Base-by-base conservation (phyloP, 2,329 filamentous ascomycete species). In the Fusarium xylarioides region DNA sequence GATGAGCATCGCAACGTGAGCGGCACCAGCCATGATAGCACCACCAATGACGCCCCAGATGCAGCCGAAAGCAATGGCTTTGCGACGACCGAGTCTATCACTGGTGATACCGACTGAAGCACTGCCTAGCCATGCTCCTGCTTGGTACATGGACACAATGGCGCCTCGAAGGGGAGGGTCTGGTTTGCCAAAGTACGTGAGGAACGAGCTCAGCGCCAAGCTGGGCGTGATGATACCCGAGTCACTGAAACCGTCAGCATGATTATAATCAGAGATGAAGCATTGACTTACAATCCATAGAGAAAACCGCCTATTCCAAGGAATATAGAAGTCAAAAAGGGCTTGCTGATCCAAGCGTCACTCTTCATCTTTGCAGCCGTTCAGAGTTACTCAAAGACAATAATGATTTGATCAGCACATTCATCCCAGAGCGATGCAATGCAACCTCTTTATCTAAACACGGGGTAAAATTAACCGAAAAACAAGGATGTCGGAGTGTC, bases 221-320 rank as follows among this genome's bases (percentile, higher is more conserved):
- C 81, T 83, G 3, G 82, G 82, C 0, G 82, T 84, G 52, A 84
- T 83, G 56, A 84, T 84, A 7, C 82, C 82, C 10, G 82, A 84
- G 66, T 84, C 82, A 59, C 82, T 83, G 52, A 44, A 3, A 1
- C 0, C 4, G 5, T 42, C 4, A 52, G 23, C n/a, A 56, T 40
- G 12, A 30, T 30, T 2, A 5, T 1, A 11, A 16, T 10, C 19
- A n/a, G 4, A 4, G 7, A 7, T 19, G 3, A 11, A 11, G 4
- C 7, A 1, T 5, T 16, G 11, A 70, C 80, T 74, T 34, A 82
- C 81, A 78, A 83, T 63, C 82, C 82, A 60, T 83, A 83, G 35
- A 83, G 80, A 59, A 83, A 83, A 0, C 81, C 82, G 38, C 82
- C 82, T n/a, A 83, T 78, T 26, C 82, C 82, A 4, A 84, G 74